Evolutionary conservation across 768 basidiomycete genomes (phyloP), one percentile per base, ranked within the genome.

Genomic region (Asterophora lycoperdoides): DNA sequence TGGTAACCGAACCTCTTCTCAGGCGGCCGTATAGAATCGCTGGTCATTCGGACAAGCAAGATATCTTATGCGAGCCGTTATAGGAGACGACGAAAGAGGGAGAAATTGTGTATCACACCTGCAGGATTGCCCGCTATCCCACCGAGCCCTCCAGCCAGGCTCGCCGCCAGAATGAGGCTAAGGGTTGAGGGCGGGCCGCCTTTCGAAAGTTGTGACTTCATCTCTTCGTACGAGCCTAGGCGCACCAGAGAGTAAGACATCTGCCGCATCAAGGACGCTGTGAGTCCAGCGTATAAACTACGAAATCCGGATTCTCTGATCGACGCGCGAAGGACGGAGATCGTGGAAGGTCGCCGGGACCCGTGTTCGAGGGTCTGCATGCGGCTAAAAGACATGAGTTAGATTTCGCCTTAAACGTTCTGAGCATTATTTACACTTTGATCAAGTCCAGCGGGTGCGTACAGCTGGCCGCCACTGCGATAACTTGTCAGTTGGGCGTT

Each of bases 241-340:
- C 92, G 82, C 45, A 91, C 88, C 39, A 93, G 79, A 0, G 89
- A 89, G 60, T 94, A 94, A 8, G 89, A 84, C 90, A 93, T 92
- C 68, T 94, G 92, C 44, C 92, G 79, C 64, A 93, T 73, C 18
- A 92, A 65, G 2, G 91, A 89, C 4, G 91, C 91, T 5, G 84
- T 82, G 29, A 93, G 75, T 18, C 92, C 92, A 9, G 85, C 82
- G 58, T 89, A 93, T 19, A 93, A 67, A 53, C 88, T 87, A 48
- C 76, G 75, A 54, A 90, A 61, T 53, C 92, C 91, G 15, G 80
- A 79, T 53, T 81, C 72, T 13, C 74, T 67, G 29, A 93, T 68
- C 13, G 90, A 86, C 47, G 68, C 69, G 39, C 77, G 77, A 39
- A 93, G 71, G 17, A 87, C 79, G 32, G 72, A 68, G 49, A 87